phyloP scores from a whole-genome alignment of 345 rosid species.

The Eucalyptus virginea region DNA sequence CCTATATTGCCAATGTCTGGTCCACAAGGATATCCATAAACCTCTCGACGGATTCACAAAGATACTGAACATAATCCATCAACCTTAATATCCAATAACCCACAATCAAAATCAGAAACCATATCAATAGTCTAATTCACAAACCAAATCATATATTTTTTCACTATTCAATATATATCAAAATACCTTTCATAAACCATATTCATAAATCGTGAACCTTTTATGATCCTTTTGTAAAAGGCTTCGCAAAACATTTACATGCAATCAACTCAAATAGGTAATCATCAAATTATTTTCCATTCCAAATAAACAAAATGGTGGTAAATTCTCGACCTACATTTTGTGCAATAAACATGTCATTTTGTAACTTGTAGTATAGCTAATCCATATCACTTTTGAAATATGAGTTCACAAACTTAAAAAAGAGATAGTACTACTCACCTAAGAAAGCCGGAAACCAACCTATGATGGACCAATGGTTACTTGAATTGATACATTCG shows the following conservation, averaged over 20 bases:
- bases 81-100: background rate
- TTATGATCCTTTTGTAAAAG: background rate
- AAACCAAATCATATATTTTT: background rate
- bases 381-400: background rate
- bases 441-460: background rate
- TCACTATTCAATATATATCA: background rate
- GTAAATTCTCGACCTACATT: background rate
- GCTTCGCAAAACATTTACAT: background rate
- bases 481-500: background rate
- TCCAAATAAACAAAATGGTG: background rate
- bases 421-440: background rate
- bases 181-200: background rate
- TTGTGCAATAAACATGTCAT: background rate
- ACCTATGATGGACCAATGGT: background rate
- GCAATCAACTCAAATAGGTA: background rate
- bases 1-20: accelerated
- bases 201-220: background rate
- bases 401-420: background rate
- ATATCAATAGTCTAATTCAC: background rate
- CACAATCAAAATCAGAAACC: background rate
- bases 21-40: background rate
- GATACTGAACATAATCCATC: background rate
- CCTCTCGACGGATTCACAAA: background rate
- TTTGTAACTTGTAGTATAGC: background rate
- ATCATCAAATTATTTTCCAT: background rate